Conservation (phyloP, 768 basidiomycete genomes). For the Lactarius sanguifluus region DNA sequence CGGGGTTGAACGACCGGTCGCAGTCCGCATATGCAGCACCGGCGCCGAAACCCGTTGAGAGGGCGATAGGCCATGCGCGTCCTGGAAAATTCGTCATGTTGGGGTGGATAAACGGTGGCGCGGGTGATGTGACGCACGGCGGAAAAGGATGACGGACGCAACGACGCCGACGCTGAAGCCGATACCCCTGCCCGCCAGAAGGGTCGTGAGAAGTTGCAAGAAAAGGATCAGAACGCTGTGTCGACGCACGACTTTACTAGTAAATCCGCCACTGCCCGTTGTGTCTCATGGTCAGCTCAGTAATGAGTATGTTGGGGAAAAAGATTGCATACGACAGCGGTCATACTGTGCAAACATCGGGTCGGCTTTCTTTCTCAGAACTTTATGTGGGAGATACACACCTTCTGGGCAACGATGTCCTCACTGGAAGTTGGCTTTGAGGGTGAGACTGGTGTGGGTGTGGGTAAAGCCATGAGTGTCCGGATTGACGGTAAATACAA, state of each 20-base stretch:
- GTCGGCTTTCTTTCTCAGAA: conserved; percentile 1
- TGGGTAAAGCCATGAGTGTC: conserved; percentile 42
- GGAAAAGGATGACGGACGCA: conserved; percentile 87
- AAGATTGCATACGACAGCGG: conserved; percentile 53
- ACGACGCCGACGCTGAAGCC: conserved; percentile 89
- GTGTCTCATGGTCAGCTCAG: conserved; percentile 7
- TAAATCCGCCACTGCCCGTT: conserved; percentile 63
- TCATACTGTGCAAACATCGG: conserved; percentile 57
- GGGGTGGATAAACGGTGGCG: conserved; percentile 2
- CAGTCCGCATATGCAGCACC: conserved; percentile 91
- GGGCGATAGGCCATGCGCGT: conserved; percentile 88
- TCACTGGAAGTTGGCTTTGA: conserved; percentile 79
- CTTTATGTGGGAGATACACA: conserved; percentile 33
- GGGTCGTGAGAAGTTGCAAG: not conserved
- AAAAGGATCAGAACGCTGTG: not conserved
- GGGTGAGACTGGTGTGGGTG: conserved; percentile 34
- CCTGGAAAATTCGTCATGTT: conserved; percentile 45
- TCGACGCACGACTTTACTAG: conserved; percentile 79
- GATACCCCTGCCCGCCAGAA: conserved; percentile 56
- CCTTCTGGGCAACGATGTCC: conserved; percentile 89
- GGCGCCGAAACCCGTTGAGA: conserved; percentile 83
- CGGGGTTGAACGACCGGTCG: conserved; percentile 90
- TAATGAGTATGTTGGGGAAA: not conserved
- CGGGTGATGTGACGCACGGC: conserved; percentile 56
- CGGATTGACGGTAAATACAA: conserved; percentile 17